Conservation (phyloP, 768 basidiomycete species). For the Xerocomus potaroensis region DNA sequence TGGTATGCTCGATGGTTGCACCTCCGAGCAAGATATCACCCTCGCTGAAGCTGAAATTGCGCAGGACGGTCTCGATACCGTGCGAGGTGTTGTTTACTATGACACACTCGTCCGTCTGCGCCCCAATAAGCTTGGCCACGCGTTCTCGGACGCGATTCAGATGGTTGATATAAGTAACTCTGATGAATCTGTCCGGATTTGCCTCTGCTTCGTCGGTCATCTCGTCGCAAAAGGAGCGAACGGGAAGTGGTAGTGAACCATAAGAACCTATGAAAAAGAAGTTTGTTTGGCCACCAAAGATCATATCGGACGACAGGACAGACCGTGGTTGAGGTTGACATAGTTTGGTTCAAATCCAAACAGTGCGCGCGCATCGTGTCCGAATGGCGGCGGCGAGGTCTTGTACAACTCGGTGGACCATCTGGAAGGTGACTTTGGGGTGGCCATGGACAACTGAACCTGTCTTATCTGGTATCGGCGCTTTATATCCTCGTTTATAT, state of each 20-base stretch:
- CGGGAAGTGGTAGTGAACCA: conserved; percentile 52
- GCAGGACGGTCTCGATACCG: conserved; percentile 56
- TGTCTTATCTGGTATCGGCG: not conserved
- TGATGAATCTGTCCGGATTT: conserved; percentile 55
- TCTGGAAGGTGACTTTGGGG: not conserved
- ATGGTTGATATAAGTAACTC: conserved; percentile 32
- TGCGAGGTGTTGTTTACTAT: conserved; percentile 33
- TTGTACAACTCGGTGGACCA: conserved; percentile 21
- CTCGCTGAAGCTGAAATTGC: conserved; percentile 51
- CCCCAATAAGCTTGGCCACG: conserved; percentile 48
- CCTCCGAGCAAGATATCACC: conserved; percentile 59
- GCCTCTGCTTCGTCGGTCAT: conserved; percentile 42
- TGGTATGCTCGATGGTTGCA: conserved; percentile 8
- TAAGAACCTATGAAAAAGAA: conserved; percentile 46
- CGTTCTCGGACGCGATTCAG: conserved; percentile 39
- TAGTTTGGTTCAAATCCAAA: conserved; percentile 57
- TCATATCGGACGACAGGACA: not conserved
- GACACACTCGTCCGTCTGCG: conserved; percentile 55
- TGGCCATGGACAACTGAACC: conserved; percentile 5
- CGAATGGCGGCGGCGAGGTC: conserved; percentile 43
- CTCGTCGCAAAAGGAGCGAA: conserved; percentile 42
- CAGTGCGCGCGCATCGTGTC: conserved; percentile 49
- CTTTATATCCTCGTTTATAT: not conserved
- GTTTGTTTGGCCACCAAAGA: not conserved
- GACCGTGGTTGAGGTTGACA: conserved; percentile 65